A percentile compares a stretch with the other conserved stretches of the same genome.
phyloP scores from a whole-genome alignment of 208 protist species.

The Trypanosoma avium region DNA sequence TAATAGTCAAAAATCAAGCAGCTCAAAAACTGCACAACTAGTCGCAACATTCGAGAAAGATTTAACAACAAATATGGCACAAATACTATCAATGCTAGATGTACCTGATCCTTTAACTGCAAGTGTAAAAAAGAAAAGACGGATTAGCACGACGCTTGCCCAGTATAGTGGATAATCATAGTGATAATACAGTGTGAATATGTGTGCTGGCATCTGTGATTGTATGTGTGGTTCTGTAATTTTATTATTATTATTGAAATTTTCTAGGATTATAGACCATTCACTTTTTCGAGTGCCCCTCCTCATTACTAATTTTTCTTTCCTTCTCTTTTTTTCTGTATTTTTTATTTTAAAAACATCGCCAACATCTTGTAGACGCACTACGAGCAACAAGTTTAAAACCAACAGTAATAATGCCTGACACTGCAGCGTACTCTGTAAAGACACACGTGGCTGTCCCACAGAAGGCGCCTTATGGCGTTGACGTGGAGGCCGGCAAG shows the following conservation, averaged over 20 bases:
- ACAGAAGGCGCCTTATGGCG: constrained; percentile 33
- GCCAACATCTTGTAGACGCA: neutral
- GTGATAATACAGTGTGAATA: no score
- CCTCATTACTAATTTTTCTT: no score
- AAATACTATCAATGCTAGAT: constrained; percentile 48
- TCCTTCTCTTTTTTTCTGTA: constrained; percentile 12
- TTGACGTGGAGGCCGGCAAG: constrained; percentile 41
- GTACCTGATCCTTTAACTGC: constrained; percentile 38
- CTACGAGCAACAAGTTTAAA: no score
- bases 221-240: no score
- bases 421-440: constrained; percentile 31
- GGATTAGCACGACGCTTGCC: constrained; percentile 31
- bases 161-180: no score
- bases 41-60: constrained; percentile 35
- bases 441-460: constrained; percentile 33
- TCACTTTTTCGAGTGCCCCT: no score
- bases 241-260: no score
- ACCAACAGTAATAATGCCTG: constrained; percentile 17
- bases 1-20: neutral
- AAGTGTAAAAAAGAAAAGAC: constrained; percentile 36
- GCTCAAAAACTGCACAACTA: neutral
- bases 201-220: no score
- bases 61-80: constrained; percentile 44
- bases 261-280: no score
- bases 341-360: neutral